Evolutionary conservation across 2,329 filamentous ascomycete genomes (phyloP), one percentile per base, ranked within the genome.

Genomic region (Thermothelomyces thermophilus): DNA sequence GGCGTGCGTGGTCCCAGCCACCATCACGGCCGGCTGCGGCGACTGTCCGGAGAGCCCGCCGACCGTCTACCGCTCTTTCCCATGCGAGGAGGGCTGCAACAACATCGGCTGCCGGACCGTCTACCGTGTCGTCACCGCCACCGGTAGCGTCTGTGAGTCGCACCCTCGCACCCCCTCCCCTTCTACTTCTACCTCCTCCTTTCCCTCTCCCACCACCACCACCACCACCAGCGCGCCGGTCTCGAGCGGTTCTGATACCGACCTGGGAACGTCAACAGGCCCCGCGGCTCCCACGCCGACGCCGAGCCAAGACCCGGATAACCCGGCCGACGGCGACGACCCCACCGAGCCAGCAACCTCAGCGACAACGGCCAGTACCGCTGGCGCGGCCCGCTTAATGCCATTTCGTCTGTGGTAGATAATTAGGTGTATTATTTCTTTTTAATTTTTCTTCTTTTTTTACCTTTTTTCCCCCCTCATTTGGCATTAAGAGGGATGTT

Each of bases 21-120:
- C 55, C 28, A 42, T 59, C 30, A 59, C 57, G 4, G 56, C 51
- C n/a, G 53, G 53, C 26, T 60, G 58, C 44, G 50, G 46, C 26
- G 22, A 31, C 13, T 60, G 58, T 34, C 46, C 52, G 0, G 46
- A 19, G 5, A 37, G 44, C 7, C 41, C 57, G 3, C 45, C 53
- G 7, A 60, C 58, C 19, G 26, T 60, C 16, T 54, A 44, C 28
- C 39, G 40, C 16, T 48, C 46, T 19, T 55, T 54, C 26, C 50
- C 50, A 1, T 60, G 58, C 42, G 51, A 49, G 2, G 13, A 54
- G 7, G 57, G 57, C 4, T 60, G 58, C 31, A 45, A 28, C 2
- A 45, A 43, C 14, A 43, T 57, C 8, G 56, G 57, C 6, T 60
- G 58, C 44, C 43, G 40, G 43, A 59, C 56, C 1, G 26, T 43